Percentiles rank a stretch among this genome's conserved stretches.
Evolutionary conservation across 306 rosid species (phyloP).

Genomic region (Hylodesmum podocarpum): DNA sequence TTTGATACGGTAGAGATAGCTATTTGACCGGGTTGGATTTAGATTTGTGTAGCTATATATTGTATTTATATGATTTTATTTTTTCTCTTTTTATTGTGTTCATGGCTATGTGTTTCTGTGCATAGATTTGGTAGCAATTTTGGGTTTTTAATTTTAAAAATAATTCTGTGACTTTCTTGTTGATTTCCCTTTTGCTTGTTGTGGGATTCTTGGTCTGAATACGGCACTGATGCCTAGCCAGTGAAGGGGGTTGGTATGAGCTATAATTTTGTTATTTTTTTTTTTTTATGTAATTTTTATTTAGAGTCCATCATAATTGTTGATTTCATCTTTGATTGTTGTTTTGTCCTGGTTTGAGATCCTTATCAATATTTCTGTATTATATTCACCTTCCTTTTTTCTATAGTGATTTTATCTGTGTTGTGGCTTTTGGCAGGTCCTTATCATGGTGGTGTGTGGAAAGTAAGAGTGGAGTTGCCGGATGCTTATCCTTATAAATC

Average conservation of each 20-base stretch:
- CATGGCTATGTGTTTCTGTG: not conserved
- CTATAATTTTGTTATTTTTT: not conserved
- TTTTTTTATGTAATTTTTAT: not conserved
- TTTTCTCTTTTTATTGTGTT: not conserved
- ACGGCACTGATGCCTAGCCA: not conserved
- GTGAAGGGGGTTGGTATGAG: not conserved
- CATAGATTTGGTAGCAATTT: not conserved
- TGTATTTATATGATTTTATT: not conserved
- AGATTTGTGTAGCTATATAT: conserved; percentile 15
- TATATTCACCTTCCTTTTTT: not conserved
- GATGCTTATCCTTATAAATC: conserved; percentile 59
- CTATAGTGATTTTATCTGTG: conserved; percentile 22
- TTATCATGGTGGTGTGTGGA: conserved; percentile 53
- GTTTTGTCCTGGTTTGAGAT: conserved; percentile 23
- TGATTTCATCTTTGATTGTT: conserved; percentile 28
- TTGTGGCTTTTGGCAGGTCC: conserved; percentile 49
- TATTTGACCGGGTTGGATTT: conserved; percentile 27
- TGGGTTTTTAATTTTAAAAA: not conserved
- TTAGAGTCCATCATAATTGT: not conserved
- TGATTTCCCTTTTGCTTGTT: conserved; percentile 26
- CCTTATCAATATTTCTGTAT: not conserved
- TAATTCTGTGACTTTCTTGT: not conserved
- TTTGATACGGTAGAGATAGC: conserved; percentile 16
- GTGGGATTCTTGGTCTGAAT: conserved; percentile 21
- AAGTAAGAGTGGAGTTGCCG: conserved; percentile 51